Evolutionary conservation across 139 green algal species (phyloP), one percentile per base, ranked within the genome.

Genomic region (Micractinium sp.): DNA sequence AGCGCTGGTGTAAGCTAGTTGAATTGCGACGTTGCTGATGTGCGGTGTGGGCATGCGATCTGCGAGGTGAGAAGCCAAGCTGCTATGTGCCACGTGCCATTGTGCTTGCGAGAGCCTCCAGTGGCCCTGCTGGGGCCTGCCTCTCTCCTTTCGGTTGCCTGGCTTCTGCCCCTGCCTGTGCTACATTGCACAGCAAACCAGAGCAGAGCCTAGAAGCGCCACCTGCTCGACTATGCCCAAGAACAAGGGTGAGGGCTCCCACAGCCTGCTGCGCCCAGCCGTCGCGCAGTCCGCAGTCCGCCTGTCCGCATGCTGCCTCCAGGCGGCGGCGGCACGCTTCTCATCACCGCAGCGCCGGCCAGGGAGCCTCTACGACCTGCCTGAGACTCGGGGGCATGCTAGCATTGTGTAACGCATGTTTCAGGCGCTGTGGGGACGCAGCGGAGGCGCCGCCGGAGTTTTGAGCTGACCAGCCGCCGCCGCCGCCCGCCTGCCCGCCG

Each of bases 161-260:
- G 74, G 33, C 74, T 31, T 25, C n/a, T 23, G 14, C n/a, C 33
- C 31, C n/a, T n/a, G 20, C 38, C 76, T 38, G 61, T 63, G 16
- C 47, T 56, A 33, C 78, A 66, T 35, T 41, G 78, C 78, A 23
- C 78, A 36, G 38, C 53, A 36, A 85, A 41, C 80, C 41, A 16
- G 29, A 73, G 80, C 80, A 31, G 80, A 56, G 47, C 47, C 27
- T 75, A 71, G 31, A 53, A 85, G 56, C 56, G 63, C 69, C 76
- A 67, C 73, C 20, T 25, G 2, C n/a, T 14, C 35, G 39, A 84
- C 27, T 3, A 95, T 95, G 93, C 93, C 93, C 60, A 95, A 95
- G 90, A 95, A 95, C 60, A 95, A 95, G 84, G 93, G 92, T 94
- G 67, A 56, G 47, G 47, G 7, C 47, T 9, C 7, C 47, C 47